A percentile compares a stretch with the other conserved stretches of the same genome.
phyloP scores from a whole-genome alignment of 176 grass and related monocot genomes.

The Triticum urartu region DNA sequence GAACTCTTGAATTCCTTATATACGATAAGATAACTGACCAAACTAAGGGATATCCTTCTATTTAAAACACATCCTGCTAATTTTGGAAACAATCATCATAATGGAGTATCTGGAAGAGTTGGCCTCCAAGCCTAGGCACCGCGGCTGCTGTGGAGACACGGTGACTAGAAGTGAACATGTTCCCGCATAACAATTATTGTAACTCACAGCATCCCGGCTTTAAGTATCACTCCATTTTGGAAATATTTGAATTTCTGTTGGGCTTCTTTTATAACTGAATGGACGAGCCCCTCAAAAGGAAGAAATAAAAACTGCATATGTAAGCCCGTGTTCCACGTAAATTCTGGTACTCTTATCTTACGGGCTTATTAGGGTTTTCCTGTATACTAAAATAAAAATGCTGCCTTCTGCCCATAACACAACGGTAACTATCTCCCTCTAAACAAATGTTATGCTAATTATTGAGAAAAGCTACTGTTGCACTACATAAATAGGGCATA shows the following conservation, averaged over 20 bases:
- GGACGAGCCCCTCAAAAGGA: slow-evolving; percentile 4
- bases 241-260: slow-evolving; percentile 17
- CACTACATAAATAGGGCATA: slow-evolving; percentile 18
- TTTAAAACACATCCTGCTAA: background rate
- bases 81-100: background rate
- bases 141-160: background rate
- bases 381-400: background rate
- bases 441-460: slow-evolving; percentile 11
- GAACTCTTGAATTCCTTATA: background rate
- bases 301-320: slow-evolving; percentile 13
- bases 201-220: slow-evolving; percentile 12
- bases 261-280: slow-evolving; percentile 7
- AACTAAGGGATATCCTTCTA: slow-evolving; percentile 1
- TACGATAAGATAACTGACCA: background rate
- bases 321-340: background rate
- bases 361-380: background rate
- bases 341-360: slow-evolving; percentile 10
- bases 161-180: background rate
- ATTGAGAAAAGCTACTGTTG: background rate
- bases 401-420: background rate
- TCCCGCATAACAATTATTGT: background rate
- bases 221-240: slow-evolving; percentile 19
- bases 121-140: background rate
- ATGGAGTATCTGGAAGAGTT: background rate
- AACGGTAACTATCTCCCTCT: background rate